These are phyloP conservation scores for Saccharomyces hybrid DNA, from an alignment of 1,139 yeast genomes.

Conservation along the genomic window DNA sequence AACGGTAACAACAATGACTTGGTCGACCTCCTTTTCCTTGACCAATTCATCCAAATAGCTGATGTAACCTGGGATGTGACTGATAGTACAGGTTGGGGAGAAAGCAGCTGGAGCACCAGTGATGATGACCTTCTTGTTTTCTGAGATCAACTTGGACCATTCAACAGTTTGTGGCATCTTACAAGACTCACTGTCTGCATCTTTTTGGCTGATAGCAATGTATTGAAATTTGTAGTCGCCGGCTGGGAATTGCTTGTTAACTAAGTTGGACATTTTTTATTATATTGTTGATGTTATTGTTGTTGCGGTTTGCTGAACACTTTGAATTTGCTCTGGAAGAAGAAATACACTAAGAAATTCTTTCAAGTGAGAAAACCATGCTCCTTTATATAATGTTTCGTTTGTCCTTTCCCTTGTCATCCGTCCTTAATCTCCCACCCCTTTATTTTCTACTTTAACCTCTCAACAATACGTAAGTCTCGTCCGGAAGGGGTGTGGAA, in stretches of 20 bases:
- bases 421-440: neutral
- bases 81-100: slow-evolving; percentile 80
- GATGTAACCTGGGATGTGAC: slow-evolving; percentile 73
- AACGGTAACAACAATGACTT: slow-evolving; percentile 63
- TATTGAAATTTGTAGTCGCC: slow-evolving; percentile 25
- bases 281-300: too few species aligned
- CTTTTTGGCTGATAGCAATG: slow-evolving; percentile 17
- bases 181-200: slow-evolving; percentile 22
- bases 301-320: too few species aligned
- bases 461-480: neutral
- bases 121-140: slow-evolving; percentile 44
- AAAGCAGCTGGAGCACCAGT: slow-evolving; percentile 89
- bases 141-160: slow-evolving; percentile 24
- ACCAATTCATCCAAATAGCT: slow-evolving; percentile 42
- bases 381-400: neutral
- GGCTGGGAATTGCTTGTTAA: slow-evolving; percentile 23
- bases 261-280: slow-evolving; percentile 7
- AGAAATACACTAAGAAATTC: too few species aligned
- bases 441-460: neutral
- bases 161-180: slow-evolving; percentile 23
- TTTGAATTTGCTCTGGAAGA: too few species aligned
- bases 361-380: neutral
- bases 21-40: slow-evolving; percentile 62
- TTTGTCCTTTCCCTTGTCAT: neutral
- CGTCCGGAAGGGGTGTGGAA: neutral